Base-by-base conservation (phyloP, 2,329 filamentous ascomycete species). In the Aureobasidium sp. region DNA sequence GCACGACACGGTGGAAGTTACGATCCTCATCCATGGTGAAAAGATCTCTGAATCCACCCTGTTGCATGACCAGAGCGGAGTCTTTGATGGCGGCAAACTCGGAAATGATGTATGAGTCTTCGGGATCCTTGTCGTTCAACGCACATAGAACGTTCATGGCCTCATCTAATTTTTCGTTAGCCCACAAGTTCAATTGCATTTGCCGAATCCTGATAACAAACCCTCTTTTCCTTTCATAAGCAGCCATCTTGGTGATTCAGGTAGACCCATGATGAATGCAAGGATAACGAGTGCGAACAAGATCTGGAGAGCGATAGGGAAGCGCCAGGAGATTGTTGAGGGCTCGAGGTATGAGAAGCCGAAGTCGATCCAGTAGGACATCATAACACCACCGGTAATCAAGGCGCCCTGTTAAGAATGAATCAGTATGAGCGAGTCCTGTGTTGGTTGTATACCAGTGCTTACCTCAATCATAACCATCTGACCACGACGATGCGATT, bases 201-300 rank as follows among this genome's bases (percentile, higher is more conserved):
- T 29, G 27, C 27, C n/a, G n/a, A 29, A 29, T 29, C 9, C 9
- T 9, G 27, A 29, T 29, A 29, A 5, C 4, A 29, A 4, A 5
- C 9, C 4, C 62, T 82, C 79, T 15, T 75, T 74, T 42, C 81
- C 81, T 67, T 81, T 81, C 50, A 83, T 68, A 27, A 84, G 77
- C 7, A 85, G 73, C 79, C 81, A 82, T 49, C 81, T 75, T 3
- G 80, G 80, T 0, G 78, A 81, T 65, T 83, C 81, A 3, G 79
- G 79, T 1, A 81, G 72, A n/a, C 72, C 70, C 61, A 79, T 69
- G 46, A 80, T 73, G 50, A 76, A 75, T 11, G 62, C 65, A 45
- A 80, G 71, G 21, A 82, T 80, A 25, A 81, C 69, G 3, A 78
- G 61, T 0, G 79, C 78, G 62, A 83, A 82, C 61, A 81, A 65